Percentiles rank a stretch among this genome's conserved stretches.
Conservation (phyloP, 2,329 filamentous ascomycete genomes). For the Botrytis porri region DNA sequence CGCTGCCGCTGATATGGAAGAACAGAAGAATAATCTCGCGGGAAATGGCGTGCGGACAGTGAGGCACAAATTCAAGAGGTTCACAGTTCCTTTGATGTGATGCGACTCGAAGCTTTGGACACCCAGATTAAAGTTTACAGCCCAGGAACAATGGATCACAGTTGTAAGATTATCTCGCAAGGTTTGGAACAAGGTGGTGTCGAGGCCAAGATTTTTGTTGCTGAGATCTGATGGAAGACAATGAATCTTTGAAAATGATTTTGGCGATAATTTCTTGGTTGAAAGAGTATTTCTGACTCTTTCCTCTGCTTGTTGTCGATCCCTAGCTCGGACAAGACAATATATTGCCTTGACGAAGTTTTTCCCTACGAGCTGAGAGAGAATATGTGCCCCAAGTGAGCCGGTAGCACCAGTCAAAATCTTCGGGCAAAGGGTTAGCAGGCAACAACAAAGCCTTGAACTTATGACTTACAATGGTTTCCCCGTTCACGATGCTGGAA, state of each 20-base stretch:
- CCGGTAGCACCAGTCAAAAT: slow-evolving; percentile 64
- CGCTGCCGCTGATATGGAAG: slow-evolving; percentile 40
- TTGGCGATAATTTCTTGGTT: slow-evolving; percentile 23
- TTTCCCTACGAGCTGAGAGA: slow-evolving; percentile 50
- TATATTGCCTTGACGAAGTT: slow-evolving; percentile 37
- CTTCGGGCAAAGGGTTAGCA: slow-evolving; percentile 23
- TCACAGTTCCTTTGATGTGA: slow-evolving; percentile 45
- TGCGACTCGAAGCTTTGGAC: slow-evolving; percentile 48
- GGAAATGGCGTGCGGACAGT: slow-evolving; percentile 33
- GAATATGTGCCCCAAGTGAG: slow-evolving; percentile 59
- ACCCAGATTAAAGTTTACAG: slow-evolving; percentile 55
- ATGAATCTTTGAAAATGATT: slow-evolving; percentile 38
- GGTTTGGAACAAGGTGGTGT: slow-evolving; percentile 30
- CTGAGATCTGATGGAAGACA: slow-evolving; percentile 43
- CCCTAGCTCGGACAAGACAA: slow-evolving; percentile 47
- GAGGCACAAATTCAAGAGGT: slow-evolving; percentile 44
- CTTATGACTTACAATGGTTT: slow-evolving; percentile 21
- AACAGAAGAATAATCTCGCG: slow-evolving; percentile 41
- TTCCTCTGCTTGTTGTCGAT: slow-evolving; percentile 8
- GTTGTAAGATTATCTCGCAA: slow-evolving; percentile 40
- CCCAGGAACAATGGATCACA: slow-evolving; percentile 53
- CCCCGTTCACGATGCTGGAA: slow-evolving; percentile 23
- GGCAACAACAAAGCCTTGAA: neutral
- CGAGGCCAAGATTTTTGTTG: slow-evolving; percentile 43
- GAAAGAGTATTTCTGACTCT: slow-evolving; percentile 11